Evolutionary conservation across 2,329 filamentous ascomycete genomes (phyloP).

Genomic region (Pseudogymnoascus sp.): DNA sequence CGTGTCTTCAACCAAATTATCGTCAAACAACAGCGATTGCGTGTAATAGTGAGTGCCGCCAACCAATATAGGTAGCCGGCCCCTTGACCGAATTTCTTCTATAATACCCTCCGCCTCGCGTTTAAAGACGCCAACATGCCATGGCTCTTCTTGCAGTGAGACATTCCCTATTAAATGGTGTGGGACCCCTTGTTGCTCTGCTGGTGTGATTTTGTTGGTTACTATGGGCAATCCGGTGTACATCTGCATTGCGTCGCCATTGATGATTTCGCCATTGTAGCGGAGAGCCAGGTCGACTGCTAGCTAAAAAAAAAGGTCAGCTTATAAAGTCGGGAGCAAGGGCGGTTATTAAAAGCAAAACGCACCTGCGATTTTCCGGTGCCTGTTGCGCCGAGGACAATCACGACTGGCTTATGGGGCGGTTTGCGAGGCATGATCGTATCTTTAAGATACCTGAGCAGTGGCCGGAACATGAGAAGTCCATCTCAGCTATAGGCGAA

Average conservation of each 20-base stretch:
- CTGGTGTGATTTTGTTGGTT: slow-evolving; percentile 78
- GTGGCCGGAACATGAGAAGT: slow-evolving; percentile 5
- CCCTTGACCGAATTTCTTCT: slow-evolving; percentile 67
- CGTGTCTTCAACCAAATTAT: slow-evolving; percentile 48
- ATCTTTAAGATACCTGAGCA: slow-evolving; percentile 13
- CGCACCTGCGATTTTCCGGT: slow-evolving; percentile 84
- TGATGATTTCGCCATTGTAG: slow-evolving; percentile 91
- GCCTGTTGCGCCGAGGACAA: slow-evolving; percentile 82
- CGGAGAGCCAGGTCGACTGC: slow-evolving; percentile 78
- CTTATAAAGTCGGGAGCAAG: slow-evolving; percentile 11
- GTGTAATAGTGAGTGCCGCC: slow-evolving; percentile 96
- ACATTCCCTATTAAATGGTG: slow-evolving; percentile 85
- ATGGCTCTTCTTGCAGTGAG: slow-evolving; percentile 66
- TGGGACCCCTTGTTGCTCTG: slow-evolving; percentile 71
- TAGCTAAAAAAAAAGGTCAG: slow-evolving; percentile 21
- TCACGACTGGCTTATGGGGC: slow-evolving; percentile 58
- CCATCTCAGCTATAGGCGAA: neutral
- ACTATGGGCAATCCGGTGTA: slow-evolving; percentile 88
- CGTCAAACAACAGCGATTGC: slow-evolving; percentile 77
- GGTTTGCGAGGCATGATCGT: slow-evolving; percentile 24
- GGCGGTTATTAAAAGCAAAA: neutral
- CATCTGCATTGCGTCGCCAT: slow-evolving; percentile 97
- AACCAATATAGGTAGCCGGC: slow-evolving; percentile 80
- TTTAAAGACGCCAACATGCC: slow-evolving; percentile 75
- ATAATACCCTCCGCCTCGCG: slow-evolving; percentile 62